Percentiles rank a stretch among this genome's conserved stretches.
Conservation (phyloP, 345 rosid genomes). For the Noccaea caerulescens region DNA sequence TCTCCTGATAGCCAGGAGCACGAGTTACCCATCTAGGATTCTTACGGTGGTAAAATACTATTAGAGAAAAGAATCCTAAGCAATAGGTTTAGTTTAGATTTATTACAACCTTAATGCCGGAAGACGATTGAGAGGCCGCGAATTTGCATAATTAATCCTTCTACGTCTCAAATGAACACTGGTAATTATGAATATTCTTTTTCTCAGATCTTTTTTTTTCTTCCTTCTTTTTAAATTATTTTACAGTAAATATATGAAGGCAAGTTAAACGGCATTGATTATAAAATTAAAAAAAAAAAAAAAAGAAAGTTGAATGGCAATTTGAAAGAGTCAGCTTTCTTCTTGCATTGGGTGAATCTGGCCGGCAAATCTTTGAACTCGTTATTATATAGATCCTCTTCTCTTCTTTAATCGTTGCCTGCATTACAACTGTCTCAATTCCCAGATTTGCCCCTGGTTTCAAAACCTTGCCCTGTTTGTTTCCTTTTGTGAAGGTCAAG, state of each 20-base stretch:
- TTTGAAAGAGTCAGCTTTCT: conserved; percentile 34
- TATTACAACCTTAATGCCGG: conserved; percentile 24
- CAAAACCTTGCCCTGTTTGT: conserved; percentile 17
- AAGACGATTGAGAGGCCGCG: conserved; percentile 6
- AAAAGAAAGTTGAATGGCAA: not conserved
- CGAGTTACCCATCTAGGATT: conserved; percentile 21
- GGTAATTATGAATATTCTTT: conserved; percentile 16
- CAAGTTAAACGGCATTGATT: not conserved
- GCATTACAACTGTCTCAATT: conserved; percentile 16
- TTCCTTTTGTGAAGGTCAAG: conserved; percentile 33
- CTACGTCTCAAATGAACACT: conserved; percentile 17
- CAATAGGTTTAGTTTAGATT: conserved; percentile 24
- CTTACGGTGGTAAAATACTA: conserved; percentile 25
- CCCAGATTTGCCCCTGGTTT: conserved; percentile 31
- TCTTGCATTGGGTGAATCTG: conserved; percentile 21
- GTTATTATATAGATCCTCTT: conserved; percentile 33
- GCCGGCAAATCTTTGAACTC: conserved; percentile 42
- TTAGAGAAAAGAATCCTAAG: not conserved
- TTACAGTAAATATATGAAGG: not conserved
- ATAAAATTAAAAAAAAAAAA: not conserved
- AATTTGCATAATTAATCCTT: conserved; percentile 2
- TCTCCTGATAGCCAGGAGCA: conserved; percentile 23
- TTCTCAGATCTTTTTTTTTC: conserved; percentile 9
- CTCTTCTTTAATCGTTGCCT: conserved; percentile 35
- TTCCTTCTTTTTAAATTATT: conserved; percentile 7